Conservation (phyloP, 2,329 filamentous ascomycete species). For the Tolypocladium amazonense region DNA sequence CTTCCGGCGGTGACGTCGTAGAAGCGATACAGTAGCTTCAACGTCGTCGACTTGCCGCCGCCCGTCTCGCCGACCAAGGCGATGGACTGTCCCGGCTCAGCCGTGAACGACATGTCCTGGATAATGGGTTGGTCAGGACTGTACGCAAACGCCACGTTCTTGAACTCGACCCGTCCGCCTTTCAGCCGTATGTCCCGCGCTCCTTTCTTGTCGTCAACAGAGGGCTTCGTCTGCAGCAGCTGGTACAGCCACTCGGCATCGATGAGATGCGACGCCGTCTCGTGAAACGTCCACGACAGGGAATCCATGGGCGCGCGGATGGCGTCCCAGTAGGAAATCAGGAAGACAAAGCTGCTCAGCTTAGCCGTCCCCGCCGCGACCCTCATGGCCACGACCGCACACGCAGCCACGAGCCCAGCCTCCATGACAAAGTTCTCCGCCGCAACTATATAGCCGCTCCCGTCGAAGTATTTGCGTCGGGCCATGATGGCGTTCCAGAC, state of each 20-base stretch:
- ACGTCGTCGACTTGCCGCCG: slow-evolving; percentile 50
- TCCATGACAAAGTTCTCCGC: slow-evolving; percentile 7
- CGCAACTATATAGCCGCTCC: slow-evolving; percentile 3
- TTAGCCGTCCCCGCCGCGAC: slow-evolving; percentile 16
- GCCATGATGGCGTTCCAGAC: slow-evolving; percentile 1
- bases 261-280: slow-evolving; percentile 36
- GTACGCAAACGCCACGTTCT: slow-evolving; percentile 45
- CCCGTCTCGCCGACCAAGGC: slow-evolving; percentile 54
- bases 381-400: slow-evolving; percentile 2
- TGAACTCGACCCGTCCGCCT: slow-evolving; percentile 40
- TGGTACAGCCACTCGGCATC: slow-evolving; percentile 52
- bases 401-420: slow-evolving; percentile 6
- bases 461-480: not conserved
- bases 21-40: slow-evolving; percentile 50
- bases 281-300: slow-evolving; percentile 16
- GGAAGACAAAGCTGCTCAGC: slow-evolving; percentile 40
- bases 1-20: slow-evolving; percentile 45
- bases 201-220: slow-evolving; percentile 35
- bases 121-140: slow-evolving; percentile 40
- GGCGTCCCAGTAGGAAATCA: slow-evolving; percentile 53
- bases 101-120: slow-evolving; percentile 34
- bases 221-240: slow-evolving; percentile 47
- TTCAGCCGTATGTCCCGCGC: slow-evolving; percentile 33
- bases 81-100: slow-evolving; percentile 41
- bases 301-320: slow-evolving; percentile 28